Conservation (phyloP, 257 asterid genomes). For the Solanum tarijense region DNA sequence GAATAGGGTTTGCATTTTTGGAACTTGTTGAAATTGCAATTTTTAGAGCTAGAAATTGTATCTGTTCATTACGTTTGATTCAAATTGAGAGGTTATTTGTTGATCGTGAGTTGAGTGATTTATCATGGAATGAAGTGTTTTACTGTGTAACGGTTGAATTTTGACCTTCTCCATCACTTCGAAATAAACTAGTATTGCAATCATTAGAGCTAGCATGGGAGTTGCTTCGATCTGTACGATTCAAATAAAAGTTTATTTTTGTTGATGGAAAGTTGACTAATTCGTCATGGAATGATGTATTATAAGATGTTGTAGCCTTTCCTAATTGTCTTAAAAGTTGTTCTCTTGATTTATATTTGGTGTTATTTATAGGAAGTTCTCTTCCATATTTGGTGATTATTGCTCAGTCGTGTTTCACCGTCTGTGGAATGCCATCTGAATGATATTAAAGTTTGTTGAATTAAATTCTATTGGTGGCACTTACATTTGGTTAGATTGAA, state of each 20-base stretch:
- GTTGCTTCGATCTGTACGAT: background rate
- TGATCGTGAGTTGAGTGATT: background rate
- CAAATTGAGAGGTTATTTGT: background rate
- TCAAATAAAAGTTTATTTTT: background rate
- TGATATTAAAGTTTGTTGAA: background rate
- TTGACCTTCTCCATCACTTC: background rate
- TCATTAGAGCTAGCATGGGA: background rate
- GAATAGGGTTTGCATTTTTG: background rate
- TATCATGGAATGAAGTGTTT: background rate
- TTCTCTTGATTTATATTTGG: background rate
- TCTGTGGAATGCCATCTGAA: background rate
- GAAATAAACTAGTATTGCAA: background rate
- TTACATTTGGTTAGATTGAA: background rate
- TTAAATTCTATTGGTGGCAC: background rate
- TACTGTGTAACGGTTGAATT: background rate
- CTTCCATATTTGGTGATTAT: background rate
- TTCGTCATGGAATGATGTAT: background rate
- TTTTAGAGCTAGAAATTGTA: background rate
- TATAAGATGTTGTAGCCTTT: background rate
- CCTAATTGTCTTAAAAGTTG: background rate
- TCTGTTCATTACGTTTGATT: background rate
- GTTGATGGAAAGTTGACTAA: background rate
- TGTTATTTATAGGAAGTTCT: background rate
- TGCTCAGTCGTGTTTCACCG: background rate
- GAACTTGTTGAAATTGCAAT: background rate